Evolutionary conservation across 2,329 filamentous ascomycete species (phyloP), one percentile per base, ranked within the genome.

Genomic region (Pseudogymnoascus destructans): DNA sequence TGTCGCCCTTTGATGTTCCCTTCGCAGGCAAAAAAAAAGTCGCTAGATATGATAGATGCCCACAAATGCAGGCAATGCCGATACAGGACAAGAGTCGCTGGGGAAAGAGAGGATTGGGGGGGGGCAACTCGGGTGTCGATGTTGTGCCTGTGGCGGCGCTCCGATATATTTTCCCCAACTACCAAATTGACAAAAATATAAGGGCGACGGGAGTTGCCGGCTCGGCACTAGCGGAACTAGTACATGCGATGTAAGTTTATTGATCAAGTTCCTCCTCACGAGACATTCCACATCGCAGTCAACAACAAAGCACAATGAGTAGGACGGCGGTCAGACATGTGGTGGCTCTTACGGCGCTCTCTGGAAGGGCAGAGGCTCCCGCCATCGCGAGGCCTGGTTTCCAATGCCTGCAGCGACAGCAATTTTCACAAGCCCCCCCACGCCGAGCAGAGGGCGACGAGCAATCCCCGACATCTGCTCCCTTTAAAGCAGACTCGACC

Each of bases 231-330:
- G 63, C 64, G 64, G 67, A 25, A 27, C 21, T 49, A n/a, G 42
- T 27, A 49, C 42, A 49, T 49, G 21, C 65, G 58, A 64, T 63
- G 42, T 46, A 49, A 59, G 52, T 21, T 33, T 46, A 33, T 57
- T 17, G 15, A 62, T 40, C 57, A 60, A 49, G 52, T 33, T 58
- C 42, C 21, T 49, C 42, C 42, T 9, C 42, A 49, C 42, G 42
- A 58, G 10, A 13, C 11, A 58, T 36, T 36, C 35, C 42, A 55
- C 52, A 36, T 40, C 10, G 23, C 30, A 59, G 55, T 46, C 17
- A 36, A 61, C 46, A 38, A 61, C 21, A 49, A 27, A 49, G 13
- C 62, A 59, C 60, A 55, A 69, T 70, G 67, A 69, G 67, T 60
- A 63, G 64, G 57, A 64, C 59, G 59, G 58, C 63, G 58, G 56